phyloP scores from a whole-genome alignment of 2,329 filamentous ascomycete species.

The Aspergillus flavus region DNA sequence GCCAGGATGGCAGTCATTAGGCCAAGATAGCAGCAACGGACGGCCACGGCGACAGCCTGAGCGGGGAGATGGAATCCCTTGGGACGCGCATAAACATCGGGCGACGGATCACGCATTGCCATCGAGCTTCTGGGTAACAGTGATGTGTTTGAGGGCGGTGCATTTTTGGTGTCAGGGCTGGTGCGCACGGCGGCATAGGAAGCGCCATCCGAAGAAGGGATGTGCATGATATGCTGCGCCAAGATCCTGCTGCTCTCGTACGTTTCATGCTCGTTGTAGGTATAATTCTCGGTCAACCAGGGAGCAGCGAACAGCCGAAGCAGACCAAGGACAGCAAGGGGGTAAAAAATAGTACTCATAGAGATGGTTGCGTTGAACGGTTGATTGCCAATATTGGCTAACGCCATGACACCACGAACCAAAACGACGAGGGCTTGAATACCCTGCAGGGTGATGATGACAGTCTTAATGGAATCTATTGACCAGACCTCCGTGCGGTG shows the following conservation, averaged over 20 bases:
- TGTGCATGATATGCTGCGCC: background rate
- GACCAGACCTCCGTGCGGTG: conserved; percentile 3
- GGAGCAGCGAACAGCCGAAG: conserved; percentile 6
- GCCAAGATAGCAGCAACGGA: conserved; percentile 1
- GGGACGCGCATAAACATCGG: background rate
- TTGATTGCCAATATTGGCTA: background rate
- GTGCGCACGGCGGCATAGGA: background rate
- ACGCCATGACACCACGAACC: conserved; percentile 3
- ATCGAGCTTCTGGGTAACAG: background rate
- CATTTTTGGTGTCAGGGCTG: background rate
- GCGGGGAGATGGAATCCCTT: background rate
- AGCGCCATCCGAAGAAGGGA: background rate
- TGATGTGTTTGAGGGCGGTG: background rate
- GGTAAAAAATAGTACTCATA: conserved; percentile 9
- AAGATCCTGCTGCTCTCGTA: background rate
- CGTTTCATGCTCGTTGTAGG: conserved; percentile 2
- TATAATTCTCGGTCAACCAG: conserved; percentile 9
- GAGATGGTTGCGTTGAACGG: conserved; percentile 4
- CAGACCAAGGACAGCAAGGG: conserved; percentile 4
- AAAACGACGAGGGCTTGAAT: conserved; percentile 4
- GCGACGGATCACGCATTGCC: background rate
- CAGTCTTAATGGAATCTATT: conserved; percentile 6
- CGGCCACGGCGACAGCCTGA: background rate
- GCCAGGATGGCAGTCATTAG: background rate
- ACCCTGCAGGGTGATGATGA: conserved; percentile 8